A percentile compares a stretch with the other conserved stretches of the same genome.
phyloP scores from a whole-genome alignment of 495 filamentous ascomycete species.

The Pyrenopolyporus hunteri region DNA sequence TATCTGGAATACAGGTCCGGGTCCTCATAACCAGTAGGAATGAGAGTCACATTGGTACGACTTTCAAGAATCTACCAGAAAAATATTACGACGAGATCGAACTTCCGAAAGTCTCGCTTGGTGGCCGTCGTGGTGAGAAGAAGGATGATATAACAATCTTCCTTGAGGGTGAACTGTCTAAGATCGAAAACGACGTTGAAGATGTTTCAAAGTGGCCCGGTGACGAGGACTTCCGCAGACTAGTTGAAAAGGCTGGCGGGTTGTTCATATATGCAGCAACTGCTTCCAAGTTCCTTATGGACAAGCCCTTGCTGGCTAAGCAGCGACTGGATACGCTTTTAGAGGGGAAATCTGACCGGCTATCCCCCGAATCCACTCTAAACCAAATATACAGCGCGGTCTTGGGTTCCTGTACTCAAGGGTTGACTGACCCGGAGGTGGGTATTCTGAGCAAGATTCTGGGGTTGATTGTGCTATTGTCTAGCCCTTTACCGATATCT shows the following conservation, averaged over 20 bases:
- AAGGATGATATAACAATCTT: slow-evolving; percentile 18
- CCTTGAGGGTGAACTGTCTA: background rate
- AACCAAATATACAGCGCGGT: slow-evolving; percentile 9
- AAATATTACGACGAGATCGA: background rate
- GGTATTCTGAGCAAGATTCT: background rate
- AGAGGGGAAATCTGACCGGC: background rate
- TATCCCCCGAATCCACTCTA: background rate
- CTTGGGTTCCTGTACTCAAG: background rate
- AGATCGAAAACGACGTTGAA: background rate
- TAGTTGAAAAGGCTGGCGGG: slow-evolving; percentile 13
- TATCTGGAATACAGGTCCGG: background rate
- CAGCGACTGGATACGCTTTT: background rate
- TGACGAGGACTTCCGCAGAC: background rate
- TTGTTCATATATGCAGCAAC: slow-evolving; percentile 24
- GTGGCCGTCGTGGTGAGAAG: background rate
- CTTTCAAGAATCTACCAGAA: background rate
- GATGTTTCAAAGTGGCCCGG: background rate
- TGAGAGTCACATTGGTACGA: background rate
- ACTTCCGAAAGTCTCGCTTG: slow-evolving; percentile 2
- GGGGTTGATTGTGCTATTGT: slow-evolving; percentile 4
- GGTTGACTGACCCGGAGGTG: background rate
- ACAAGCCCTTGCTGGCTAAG: background rate
- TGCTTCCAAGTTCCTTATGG: slow-evolving; percentile 3
- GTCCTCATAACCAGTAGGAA: slow-evolving; percentile 21
- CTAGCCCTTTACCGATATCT: background rate